Percentiles rank a stretch among this genome's conserved stretches.
Conservation (phyloP, 75 land plant genomes). For the Adiantum capillusveneris region DNA sequence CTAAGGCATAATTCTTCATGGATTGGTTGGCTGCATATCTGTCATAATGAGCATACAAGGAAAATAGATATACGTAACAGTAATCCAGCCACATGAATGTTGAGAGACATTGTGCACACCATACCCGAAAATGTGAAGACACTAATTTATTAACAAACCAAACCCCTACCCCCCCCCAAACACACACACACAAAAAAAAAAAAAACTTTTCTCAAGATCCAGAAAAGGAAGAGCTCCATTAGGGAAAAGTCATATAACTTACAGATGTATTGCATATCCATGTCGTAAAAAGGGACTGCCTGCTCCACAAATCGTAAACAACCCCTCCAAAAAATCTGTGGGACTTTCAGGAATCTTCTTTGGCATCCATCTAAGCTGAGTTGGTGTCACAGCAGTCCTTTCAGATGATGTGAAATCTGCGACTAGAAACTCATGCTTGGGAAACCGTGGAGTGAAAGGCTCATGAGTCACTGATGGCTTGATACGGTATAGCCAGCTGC, state of each 20-base stretch:
- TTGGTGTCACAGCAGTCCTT: conserved; percentile 53
- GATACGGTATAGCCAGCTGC: conserved; percentile 94
- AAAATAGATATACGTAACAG: neutral
- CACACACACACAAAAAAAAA: too few species aligned
- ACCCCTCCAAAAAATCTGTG: conserved; percentile 79
- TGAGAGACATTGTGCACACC: too few species aligned
- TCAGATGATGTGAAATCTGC: conserved; percentile 49
- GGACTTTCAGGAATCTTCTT: conserved; percentile 42
- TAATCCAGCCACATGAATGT: too few species aligned
- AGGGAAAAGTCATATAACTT: conserved; percentile 15
- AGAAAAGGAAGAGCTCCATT: too few species aligned
- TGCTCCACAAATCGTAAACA: conserved; percentile 89
- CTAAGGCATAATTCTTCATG: conserved; percentile 85
- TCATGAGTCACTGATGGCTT: conserved; percentile 97
- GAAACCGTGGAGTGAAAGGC: conserved; percentile 66
- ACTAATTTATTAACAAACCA: too few species aligned
- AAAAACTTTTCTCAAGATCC: too few species aligned
- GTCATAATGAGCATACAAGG: neutral
- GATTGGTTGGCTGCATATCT: conserved; percentile 93
- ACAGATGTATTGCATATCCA: conserved; percentile 98
- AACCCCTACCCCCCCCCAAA: too few species aligned
- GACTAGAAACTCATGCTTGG: conserved; percentile 42
- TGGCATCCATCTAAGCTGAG: conserved; percentile 92
- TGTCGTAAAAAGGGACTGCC: conserved; percentile 92
- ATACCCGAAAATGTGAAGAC: too few species aligned